Evolutionary conservation across 352 stramenopile genomes (phyloP).

Genomic region (Blastocystis sp.): DNA sequence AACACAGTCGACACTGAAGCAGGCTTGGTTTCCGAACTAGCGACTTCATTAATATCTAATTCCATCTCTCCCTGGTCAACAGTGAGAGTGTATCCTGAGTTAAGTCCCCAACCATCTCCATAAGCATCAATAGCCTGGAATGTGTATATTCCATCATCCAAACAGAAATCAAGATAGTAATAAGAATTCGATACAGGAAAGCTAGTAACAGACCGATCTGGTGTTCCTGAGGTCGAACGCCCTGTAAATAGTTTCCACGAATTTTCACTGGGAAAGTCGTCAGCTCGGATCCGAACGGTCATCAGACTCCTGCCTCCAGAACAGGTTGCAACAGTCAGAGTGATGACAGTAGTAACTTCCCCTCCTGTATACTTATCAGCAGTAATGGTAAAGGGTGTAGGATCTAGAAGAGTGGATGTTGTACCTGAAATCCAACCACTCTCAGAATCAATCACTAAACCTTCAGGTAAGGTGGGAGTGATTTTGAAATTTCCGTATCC

Average conservation of each 20-base stretch:
- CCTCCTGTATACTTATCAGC: not conserved
- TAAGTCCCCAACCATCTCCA: not conserved
- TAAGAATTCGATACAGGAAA: not conserved
- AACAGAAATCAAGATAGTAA: not conserved
- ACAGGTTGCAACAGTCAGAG: not conserved
- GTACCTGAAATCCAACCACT: not conserved
- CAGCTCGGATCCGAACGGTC: not conserved
- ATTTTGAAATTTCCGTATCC: not conserved
- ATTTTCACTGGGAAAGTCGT: not conserved
- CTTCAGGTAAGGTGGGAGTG: not conserved
- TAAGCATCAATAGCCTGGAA: not conserved
- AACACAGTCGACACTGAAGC: not conserved
- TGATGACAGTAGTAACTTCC: not conserved
- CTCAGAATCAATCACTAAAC: not conserved
- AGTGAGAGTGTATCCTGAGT: conserved; percentile 1
- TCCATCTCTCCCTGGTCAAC: conserved; percentile 1
- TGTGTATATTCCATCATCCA: conserved; percentile 34
- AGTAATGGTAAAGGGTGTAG: not conserved
- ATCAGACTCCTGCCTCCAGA: not conserved
- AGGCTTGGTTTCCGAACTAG: not conserved
- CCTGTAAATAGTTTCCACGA: not conserved
- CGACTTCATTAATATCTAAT: not conserved
- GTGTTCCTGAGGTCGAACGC: not conserved
- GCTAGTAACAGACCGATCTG: not conserved
- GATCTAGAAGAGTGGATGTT: not conserved